phyloP scores from a whole-genome alignment of 495 filamentous ascomycete genomes.

The Annulohypoxylon stygium region DNA sequence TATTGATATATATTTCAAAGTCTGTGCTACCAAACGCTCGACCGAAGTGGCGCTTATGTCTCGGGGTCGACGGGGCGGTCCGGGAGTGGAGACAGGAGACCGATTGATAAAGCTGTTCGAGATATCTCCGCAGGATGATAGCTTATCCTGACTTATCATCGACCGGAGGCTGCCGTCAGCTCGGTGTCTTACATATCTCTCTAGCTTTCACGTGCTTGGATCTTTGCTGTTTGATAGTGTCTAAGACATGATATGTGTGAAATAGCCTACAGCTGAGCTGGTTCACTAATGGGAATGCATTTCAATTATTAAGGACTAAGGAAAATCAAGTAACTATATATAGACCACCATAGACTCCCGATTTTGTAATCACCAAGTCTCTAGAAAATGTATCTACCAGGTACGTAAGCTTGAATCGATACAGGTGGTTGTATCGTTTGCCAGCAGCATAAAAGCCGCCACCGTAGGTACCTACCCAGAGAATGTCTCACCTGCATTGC shows the following conservation, averaged over 20 bases:
- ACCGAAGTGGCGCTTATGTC: not conserved
- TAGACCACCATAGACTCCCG: no score
- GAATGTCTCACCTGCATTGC: not conserved
- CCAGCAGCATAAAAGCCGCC: not conserved
- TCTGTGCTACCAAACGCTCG: not conserved
- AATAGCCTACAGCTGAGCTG: not conserved
- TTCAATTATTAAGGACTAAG: no score
- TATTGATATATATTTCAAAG: not conserved
- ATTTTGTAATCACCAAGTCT: not conserved
- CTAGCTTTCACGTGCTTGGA: not conserved
- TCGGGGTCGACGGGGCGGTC: constrained; percentile 37
- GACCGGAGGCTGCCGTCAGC: constrained; percentile 33
- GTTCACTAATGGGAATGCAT: not conserved
- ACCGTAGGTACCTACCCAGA: not conserved
- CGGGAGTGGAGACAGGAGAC: constrained; percentile 39
- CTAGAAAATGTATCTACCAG: no score
- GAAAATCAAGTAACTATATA: no score
- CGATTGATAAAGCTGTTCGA: constrained; percentile 25
- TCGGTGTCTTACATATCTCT: constrained; percentile 9
- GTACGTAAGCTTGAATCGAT: not conserved
- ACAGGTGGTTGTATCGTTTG: not conserved
- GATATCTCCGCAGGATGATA: constrained; percentile 30
- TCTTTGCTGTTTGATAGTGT: not conserved
- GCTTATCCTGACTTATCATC: constrained; percentile 38
- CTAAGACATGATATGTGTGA: not conserved